Base-by-base conservation (phyloP, 106 monocot species). In the Allium sativum region DNA sequence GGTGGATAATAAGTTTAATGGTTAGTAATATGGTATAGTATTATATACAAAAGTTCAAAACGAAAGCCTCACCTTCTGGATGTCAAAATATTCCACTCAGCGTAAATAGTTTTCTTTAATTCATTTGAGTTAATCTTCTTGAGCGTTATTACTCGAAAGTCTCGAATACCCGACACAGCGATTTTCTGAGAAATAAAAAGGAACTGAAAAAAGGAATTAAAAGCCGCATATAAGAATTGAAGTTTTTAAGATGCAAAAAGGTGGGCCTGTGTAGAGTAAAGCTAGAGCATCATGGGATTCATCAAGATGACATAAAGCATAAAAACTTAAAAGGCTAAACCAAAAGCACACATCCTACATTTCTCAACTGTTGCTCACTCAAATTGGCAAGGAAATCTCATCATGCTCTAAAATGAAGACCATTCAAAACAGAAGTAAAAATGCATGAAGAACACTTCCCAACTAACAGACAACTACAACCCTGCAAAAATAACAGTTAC, bases 21-120 rank as follows among this genome's bases (percentile, higher is more conserved):
- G n/a, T 43, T 42, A 61, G 40, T 19, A 61, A 58, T 44, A 44
- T 44, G 45, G 43, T 61, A 61, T 42, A 9, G 16, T 9, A 61
- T 61, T 45, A 40, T 12, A 62, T 12, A 62, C 19, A 46, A 0
- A 3, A 19, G 18, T 62, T 62, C 42, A 40, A 62, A 62, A 62
- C 21, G 7, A 62, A 62, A 62, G 62, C 19, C 19, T 62, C 62
- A 47, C 62, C 62, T 62, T 40, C 19, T 46, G 7, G 18, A 62
- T 46, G 62, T 16, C 45, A 20, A 50, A 11, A 50, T 50, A 11
- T 3, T 50, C 48, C 59, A 62, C 18, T 62, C 1, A 8, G 62
- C 62, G 46, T 21, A 19, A 47, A 10, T 62, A 45, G 19, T 18
- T 62, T 62, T 62, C 62, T 47, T 59, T 59, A 62, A 62, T 21